Evolutionary conservation across 768 basidiomycete genomes (phyloP).

Genomic region (Terana coerulea): DNA sequence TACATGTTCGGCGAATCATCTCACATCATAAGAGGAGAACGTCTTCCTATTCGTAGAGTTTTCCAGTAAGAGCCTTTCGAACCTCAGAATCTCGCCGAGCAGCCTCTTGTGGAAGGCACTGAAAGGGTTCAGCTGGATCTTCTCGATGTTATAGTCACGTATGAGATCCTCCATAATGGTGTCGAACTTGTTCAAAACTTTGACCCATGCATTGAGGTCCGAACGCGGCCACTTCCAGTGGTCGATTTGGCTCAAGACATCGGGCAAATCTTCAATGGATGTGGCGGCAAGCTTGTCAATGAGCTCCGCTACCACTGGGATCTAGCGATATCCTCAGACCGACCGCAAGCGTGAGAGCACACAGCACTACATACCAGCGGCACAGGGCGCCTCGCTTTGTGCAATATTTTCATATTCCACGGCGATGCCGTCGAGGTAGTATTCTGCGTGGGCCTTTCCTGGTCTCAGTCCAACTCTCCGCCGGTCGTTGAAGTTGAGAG

Average conservation of each 20-base stretch:
- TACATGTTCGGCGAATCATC: constrained; percentile 28
- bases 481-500: not conserved
- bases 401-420: constrained; percentile 83
- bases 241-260: constrained; percentile 65
- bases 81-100: constrained; percentile 79
- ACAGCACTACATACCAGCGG: constrained; percentile 57
- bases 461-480: constrained; percentile 6
- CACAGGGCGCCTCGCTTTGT: constrained; percentile 77
- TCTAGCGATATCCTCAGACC: constrained; percentile 39
- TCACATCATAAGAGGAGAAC: constrained; percentile 93
- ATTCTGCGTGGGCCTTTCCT: constrained; percentile 1
- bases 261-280: constrained; percentile 65
- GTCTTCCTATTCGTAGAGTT: constrained; percentile 98
- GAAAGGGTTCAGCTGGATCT: constrained; percentile 78
- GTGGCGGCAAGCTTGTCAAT: constrained; percentile 67
- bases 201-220: constrained; percentile 95
- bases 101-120: constrained; percentile 68
- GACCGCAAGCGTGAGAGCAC: constrained; percentile 16
- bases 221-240: constrained; percentile 94
- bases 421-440: constrained; percentile 27
- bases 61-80: constrained; percentile 88
- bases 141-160: constrained; percentile 80
- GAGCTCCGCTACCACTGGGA: constrained; percentile 76
- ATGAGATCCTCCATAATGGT: constrained; percentile 79
- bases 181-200: constrained; percentile 95